Evolutionary conservation across 1,284 basidiomycete species (phyloP), one percentile per base, ranked within the genome.

Genomic region (Entoloma clypeatum): DNA sequence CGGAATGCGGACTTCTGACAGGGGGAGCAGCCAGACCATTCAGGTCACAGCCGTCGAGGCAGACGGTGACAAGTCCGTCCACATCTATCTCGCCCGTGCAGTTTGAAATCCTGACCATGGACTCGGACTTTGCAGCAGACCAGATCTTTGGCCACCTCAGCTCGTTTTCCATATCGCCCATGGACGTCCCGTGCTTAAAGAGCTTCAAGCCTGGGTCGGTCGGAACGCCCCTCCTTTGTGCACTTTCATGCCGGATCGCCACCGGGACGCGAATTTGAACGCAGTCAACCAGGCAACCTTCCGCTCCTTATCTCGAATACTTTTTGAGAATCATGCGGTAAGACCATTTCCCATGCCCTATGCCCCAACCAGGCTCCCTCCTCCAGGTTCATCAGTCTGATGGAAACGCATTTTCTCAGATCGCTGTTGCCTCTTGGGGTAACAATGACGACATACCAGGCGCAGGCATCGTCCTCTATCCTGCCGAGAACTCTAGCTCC

Each of bases 21-120:
- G 63, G 51, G 62, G 59, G 49, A 67, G 59, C 56, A 64, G 59
- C 56, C 74, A 77, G 53, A 71, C 74, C 43, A 65, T 81, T 35
- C 66, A 62, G 39, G 75, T 79, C 49, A 77, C 75, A 13, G 77
- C 76, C 26, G 77, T 79, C 29, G 79, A 81, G 62, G 79, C 76
- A 25, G 78, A 80, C 54, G 77, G 79, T 25, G 74, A 80, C 52
- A 79, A 71, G 80, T 82, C 67, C 57, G 74, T 69, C 36, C 36
- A 38, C 37, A 23, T n/a, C n/a, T n/a, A 13, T 21, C 31, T 36
- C 19, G 24, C 43, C 47, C 25, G 27, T 38, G n/a, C 25, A 32
- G 18, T 40, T 31, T 14, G 38, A 43, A 43, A 47, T 36, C 45
- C 44, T 47, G 39, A 53, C 58, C 44, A 60, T 53, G 51, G 51